phyloP scores from a whole-genome alignment of 2,329 filamentous ascomycete species.

The Lasiodiplodia sp. region DNA sequence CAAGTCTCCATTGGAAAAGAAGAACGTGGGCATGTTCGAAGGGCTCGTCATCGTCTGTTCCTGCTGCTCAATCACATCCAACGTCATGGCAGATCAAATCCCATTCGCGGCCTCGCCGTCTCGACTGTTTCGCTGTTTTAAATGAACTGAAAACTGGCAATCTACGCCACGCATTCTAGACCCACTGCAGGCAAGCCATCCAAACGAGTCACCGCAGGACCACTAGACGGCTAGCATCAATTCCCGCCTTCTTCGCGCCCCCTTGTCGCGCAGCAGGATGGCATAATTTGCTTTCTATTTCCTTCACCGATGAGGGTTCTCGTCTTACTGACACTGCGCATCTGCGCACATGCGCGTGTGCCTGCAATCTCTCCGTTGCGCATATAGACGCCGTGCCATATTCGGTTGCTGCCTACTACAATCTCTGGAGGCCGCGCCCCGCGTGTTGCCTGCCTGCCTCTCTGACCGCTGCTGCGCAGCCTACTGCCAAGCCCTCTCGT shows the following conservation, averaged over 20 bases:
- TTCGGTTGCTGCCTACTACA: background rate
- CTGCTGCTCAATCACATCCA: background rate
- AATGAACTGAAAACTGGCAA: background rate
- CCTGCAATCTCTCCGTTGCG: background rate
- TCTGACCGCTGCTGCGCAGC: background rate
- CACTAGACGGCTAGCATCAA: background rate
- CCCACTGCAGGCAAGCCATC: background rate
- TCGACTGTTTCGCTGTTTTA: background rate
- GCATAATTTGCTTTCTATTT: background rate
- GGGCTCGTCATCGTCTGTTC: background rate
- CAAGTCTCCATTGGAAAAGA: background rate
- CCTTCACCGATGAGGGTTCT: background rate
- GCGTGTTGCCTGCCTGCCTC: background rate
- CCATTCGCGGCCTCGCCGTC: slow-evolving; percentile 6
- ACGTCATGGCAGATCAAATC: background rate
- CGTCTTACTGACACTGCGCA: background rate
- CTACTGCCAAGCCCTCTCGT: background rate
- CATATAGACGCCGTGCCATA: background rate
- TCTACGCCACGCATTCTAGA: background rate
- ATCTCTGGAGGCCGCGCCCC: background rate
- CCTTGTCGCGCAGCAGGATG: background rate
- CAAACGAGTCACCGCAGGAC: background rate
- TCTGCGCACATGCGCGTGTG: background rate
- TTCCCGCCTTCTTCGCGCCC: background rate
- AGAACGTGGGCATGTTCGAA: background rate